Conservation (phyloP, 2,329 filamentous ascomycete species). For the Bipolaris sorokiniana region DNA sequence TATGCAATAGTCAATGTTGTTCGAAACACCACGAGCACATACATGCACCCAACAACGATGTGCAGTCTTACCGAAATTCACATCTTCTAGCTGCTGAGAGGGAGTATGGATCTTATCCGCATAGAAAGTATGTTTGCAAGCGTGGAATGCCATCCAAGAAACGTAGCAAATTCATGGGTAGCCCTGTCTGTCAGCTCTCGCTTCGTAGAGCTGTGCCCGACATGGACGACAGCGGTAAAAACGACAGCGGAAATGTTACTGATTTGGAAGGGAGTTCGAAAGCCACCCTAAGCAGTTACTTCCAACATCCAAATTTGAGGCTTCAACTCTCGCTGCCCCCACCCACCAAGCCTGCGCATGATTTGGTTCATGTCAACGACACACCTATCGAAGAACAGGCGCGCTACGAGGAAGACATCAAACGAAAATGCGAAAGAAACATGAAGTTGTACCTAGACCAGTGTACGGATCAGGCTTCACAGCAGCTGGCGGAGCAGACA, state of each 20-base stretch:
- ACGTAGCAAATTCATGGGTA: not conserved
- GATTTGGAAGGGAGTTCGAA: conserved; percentile 8
- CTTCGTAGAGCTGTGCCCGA: not conserved
- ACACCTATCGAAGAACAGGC: conserved; percentile 5
- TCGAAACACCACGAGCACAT: not conserved
- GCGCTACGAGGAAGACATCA: not conserved
- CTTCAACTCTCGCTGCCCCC: not conserved
- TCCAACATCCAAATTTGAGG: conserved; percentile 1
- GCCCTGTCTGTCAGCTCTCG: not conserved
- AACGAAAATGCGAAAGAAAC: not conserved
- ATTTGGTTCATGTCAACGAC: conserved; percentile 1
- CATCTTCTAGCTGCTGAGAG: not conserved
- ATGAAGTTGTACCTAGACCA: not conserved
- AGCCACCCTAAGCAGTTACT: not conserved
- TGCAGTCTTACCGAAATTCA: not conserved
- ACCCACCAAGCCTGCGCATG: not conserved
- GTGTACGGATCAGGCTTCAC: not conserved
- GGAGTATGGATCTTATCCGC: not conserved
- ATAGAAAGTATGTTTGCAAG: not conserved
- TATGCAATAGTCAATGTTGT: not conserved
- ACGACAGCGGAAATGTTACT: not conserved
- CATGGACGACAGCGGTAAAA: not conserved
- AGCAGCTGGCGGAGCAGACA: not conserved
- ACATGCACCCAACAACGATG: not conserved
- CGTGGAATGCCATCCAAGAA: not conserved